A percentile compares a stretch with the other conserved stretches of the same genome.
Evolutionary conservation across 2,329 filamentous ascomycete genomes (phyloP).

Genomic region (Calycina herbarum): DNA sequence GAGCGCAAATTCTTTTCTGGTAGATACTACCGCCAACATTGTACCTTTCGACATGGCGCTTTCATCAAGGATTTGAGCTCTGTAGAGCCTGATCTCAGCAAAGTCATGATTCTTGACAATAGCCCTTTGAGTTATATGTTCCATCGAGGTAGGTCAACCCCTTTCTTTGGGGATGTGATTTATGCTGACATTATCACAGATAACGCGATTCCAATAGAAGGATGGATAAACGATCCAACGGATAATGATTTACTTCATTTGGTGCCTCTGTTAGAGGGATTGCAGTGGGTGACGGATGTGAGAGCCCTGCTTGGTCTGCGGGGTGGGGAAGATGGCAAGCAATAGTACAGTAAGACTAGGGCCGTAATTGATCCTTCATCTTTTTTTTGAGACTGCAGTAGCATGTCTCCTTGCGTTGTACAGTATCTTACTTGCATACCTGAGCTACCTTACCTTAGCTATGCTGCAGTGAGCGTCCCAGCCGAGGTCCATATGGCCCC

Average conservation of each 20-base stretch:
- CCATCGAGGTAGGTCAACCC: slow-evolving; percentile 74
- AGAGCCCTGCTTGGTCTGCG: slow-evolving; percentile 84
- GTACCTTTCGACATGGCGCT: slow-evolving; percentile 89
- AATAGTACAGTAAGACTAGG: slow-evolving; percentile 29
- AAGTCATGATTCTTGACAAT: slow-evolving; percentile 98
- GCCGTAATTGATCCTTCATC: slow-evolving; percentile 10
- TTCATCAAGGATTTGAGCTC: slow-evolving; percentile 98
- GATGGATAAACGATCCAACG: slow-evolving; percentile 98
- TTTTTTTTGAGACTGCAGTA: slow-evolving; percentile 7
- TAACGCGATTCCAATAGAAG: slow-evolving; percentile 98
- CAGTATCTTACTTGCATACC: neutral
- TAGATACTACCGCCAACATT: slow-evolving; percentile 94
- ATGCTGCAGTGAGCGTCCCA: neutral
- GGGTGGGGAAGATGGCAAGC: slow-evolving; percentile 75
- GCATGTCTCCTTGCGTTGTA: neutral
- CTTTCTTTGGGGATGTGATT: slow-evolving; percentile 10
- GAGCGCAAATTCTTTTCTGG: slow-evolving; percentile 96
- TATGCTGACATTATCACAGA: slow-evolving; percentile 54
- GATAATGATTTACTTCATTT: slow-evolving; percentile 94
- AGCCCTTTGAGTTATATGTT: slow-evolving; percentile 98
- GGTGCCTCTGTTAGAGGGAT: slow-evolving; percentile 85
- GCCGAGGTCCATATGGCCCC: too few relatives aligned
- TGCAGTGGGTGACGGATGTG: slow-evolving; percentile 97
- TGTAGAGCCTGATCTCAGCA: slow-evolving; percentile 94
- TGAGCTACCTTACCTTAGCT: neutral